Conservation (phyloP, 108 stramenopile species). For the Poteriospumella lacustris region DNA sequence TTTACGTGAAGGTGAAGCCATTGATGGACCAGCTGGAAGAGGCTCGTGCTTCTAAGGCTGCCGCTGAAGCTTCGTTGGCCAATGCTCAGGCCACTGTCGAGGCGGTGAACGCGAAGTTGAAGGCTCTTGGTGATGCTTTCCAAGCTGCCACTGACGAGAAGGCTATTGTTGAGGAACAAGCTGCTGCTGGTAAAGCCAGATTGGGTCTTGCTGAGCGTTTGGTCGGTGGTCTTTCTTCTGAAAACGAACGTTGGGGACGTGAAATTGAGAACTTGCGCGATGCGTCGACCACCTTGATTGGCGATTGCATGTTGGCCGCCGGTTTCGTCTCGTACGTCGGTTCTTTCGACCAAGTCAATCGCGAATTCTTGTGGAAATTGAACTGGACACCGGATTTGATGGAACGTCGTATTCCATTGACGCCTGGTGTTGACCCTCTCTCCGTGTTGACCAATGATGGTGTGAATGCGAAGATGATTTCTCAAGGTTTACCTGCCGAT, state of each 20-base stretch:
- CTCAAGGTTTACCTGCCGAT: conserved; percentile 79
- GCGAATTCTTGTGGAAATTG: conserved; percentile 63
- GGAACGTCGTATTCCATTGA: conserved; percentile 64
- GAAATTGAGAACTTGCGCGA: conserved; percentile 68
- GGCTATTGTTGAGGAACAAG: conserved; percentile 71
- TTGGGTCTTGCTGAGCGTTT: conserved; percentile 71
- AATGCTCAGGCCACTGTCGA: conserved; percentile 63
- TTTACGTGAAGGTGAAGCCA: conserved; percentile 83
- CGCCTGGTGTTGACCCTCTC: conserved; percentile 70
- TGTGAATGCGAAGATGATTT: conserved; percentile 69
- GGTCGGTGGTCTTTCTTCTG: conserved; percentile 72
- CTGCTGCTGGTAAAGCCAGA: conserved; percentile 59
- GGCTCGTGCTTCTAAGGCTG: conserved; percentile 62
- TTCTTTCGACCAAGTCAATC: conserved; percentile 73
- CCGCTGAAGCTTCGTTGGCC: conserved; percentile 62
- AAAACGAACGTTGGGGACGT: conserved; percentile 76
- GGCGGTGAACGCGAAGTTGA: conserved; percentile 52
- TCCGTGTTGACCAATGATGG: conserved; percentile 69
- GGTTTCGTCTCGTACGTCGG: conserved; percentile 85
- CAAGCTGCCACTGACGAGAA: conserved; percentile 67
- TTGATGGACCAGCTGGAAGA: conserved; percentile 73
- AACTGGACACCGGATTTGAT: conserved; percentile 68
- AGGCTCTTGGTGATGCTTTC: conserved; percentile 55
- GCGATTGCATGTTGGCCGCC: conserved; percentile 79
- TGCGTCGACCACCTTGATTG: conserved; percentile 62